Evolutionary conservation across 768 basidiomycete genomes (phyloP), one percentile per base, ranked within the genome.

Genomic region (Auriculariales sp.): DNA sequence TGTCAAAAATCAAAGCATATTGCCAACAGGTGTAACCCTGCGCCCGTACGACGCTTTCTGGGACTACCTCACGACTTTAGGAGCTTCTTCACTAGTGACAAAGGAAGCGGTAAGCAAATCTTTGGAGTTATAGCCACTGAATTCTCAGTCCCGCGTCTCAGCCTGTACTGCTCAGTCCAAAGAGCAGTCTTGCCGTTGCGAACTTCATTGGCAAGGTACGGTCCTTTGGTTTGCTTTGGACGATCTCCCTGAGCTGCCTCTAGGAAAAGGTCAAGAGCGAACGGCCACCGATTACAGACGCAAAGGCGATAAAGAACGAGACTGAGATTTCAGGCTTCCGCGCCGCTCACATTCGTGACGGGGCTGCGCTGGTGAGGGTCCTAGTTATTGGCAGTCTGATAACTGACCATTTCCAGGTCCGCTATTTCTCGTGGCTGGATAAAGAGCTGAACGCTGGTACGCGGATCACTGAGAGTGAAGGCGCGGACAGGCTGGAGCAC

Each of bases 341-440:
- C 14, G 78, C 83, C 58, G 75, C 74, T 48, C 90, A 99, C 59
- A 78, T 94, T 28, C 76, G 93, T 9, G 94, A 98, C 62, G 92
- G 94, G 0, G 79, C 74, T 1, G 93, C 93, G 0, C 70, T 98
- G 44, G 65, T 68, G 36, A 22, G 58, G 44, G 12, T 24, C 14
- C 35, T 25, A 4, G 17, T 15, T 39, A 3, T 30, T 22, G 22
- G 4, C 25, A 12, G n/a, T 27, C 34, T 31, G 30, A 33, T 28
- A 3, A 12, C 10, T 25, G n/a, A 10, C 31, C 42, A 24, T 33
- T 3, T 29, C 12, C 47, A 62, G 60, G 79, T 76, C 6, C 75
- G 82, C 12, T 99, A 98, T 66, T 97, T 97, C 57, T 73, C 90
- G 0, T 99, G 94, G 95, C 71, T 99, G 1, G 91, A 98, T 63